These are phyloP conservation scores for Neurospora sp. DNA, from an alignment of 2,329 filamentous ascomycete genomes.

Conservation along the genomic window DNA sequence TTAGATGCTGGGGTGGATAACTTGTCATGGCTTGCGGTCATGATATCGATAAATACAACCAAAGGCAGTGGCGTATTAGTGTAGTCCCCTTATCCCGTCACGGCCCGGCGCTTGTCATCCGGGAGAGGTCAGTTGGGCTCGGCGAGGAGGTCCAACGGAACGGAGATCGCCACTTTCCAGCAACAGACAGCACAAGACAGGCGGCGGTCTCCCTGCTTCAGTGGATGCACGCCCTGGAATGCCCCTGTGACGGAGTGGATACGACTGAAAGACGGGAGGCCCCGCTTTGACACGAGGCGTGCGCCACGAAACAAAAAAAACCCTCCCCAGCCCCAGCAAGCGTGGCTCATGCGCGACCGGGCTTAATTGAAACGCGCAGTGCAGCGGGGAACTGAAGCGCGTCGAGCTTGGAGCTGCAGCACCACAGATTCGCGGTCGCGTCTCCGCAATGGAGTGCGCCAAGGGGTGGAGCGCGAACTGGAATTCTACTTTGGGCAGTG, in stretches of 20 bases:
- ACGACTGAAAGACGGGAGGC: not conserved
- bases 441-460: slow-evolving; percentile 1
- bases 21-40: not conserved
- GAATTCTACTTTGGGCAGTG: not conserved
- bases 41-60: not conserved
- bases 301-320: not conserved
- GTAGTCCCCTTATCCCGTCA: not conserved
- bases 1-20: not conserved
- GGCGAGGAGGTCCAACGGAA: not conserved
- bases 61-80: not conserved
- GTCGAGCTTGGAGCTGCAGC: not conserved
- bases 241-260: not conserved
- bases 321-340: not conserved
- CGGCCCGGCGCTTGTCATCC: not conserved
- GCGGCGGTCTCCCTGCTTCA: not conserved
- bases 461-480: slow-evolving; percentile 6
- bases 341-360: not conserved
- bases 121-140: not conserved
- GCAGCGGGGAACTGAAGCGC: slow-evolving; percentile 4
- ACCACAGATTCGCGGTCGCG: slow-evolving; percentile 17
- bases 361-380: slow-evolving; percentile 16
- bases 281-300: not conserved
- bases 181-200: not conserved
- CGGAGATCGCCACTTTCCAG: slow-evolving; percentile 20
- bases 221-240: not conserved